Conservation (phyloP, 192 early-diverging fungal species). For the Coemansia sp. region DNA sequence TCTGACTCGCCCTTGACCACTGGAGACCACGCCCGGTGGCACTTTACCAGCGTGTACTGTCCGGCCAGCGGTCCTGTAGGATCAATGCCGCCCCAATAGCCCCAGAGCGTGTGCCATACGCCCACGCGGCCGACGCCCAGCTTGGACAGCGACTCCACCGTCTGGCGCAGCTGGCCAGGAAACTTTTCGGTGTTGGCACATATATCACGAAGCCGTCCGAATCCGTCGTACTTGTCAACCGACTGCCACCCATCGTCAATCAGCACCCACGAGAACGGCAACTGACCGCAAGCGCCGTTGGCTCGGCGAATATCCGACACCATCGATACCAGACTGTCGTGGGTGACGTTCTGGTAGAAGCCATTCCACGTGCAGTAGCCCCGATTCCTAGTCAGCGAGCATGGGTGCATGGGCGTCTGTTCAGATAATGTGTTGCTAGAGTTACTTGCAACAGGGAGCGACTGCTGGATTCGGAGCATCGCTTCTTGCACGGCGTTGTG, state of each 20-base stretch:
- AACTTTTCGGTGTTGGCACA: constrained; percentile 40
- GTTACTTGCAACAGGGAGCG: background rate
- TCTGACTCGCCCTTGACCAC: constrained; percentile 10
- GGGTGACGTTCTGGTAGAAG: constrained; percentile 32
- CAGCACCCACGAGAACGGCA: constrained; percentile 35
- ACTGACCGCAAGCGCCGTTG: background rate
- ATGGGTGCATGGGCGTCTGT: background rate
- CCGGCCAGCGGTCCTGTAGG: constrained; percentile 15
- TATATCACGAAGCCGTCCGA: constrained; percentile 30
- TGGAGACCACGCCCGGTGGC: constrained; percentile 12
- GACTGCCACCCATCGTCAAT: constrained; percentile 59
- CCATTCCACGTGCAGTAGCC: constrained; percentile 48
- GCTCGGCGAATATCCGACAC: constrained; percentile 7
- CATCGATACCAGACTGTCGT: constrained; percentile 8
- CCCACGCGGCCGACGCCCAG: constrained; percentile 46
- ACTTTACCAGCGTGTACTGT: constrained; percentile 17
- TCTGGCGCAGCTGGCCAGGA: constrained; percentile 41
- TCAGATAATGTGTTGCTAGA: background rate
- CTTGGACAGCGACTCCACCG: constrained; percentile 8
- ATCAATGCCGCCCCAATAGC: constrained; percentile 58
- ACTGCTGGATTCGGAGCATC: constrained; percentile 20
- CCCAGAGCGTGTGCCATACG: constrained; percentile 58
- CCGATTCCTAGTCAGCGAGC: constrained; percentile 5
- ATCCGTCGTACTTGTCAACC: constrained; percentile 7
- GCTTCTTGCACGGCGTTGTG: constrained; percentile 20